phyloP scores from a whole-genome alignment of 805 yeast genomes.

The Debaryomyces hansenii region DNA sequence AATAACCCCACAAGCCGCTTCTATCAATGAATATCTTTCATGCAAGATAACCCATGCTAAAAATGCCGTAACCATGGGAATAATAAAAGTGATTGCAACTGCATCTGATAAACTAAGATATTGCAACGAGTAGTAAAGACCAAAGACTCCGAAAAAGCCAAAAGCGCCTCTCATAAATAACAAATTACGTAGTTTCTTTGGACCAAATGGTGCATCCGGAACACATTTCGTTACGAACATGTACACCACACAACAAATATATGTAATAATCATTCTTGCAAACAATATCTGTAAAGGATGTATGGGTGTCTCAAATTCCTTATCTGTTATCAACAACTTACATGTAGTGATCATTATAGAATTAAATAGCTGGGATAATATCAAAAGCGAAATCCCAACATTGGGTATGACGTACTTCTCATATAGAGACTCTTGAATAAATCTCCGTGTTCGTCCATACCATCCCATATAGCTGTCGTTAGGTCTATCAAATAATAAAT shows the following conservation, averaged over 20 bases:
- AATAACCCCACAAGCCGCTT: slow-evolving; percentile 64
- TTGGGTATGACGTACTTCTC: slow-evolving; percentile 24
- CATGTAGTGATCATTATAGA: slow-evolving; percentile 76
- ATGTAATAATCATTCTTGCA: slow-evolving; percentile 75
- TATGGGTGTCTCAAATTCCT: slow-evolving; percentile 57
- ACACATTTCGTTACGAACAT: slow-evolving; percentile 50
- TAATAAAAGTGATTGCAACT: slow-evolving; percentile 72
- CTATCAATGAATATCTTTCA: slow-evolving; percentile 65
- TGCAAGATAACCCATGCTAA: slow-evolving; percentile 66
- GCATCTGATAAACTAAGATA: slow-evolving; percentile 80
- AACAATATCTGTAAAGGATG: slow-evolving; percentile 79
- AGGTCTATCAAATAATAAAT: not conserved
- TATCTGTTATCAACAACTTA: slow-evolving; percentile 68
- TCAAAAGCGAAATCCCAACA: slow-evolving; percentile 56
- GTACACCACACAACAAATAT: slow-evolving; percentile 54
- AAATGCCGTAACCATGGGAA: slow-evolving; percentile 75
- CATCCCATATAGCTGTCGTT: not conserved
- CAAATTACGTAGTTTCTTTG: slow-evolving; percentile 52
- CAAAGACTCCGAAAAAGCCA: slow-evolving; percentile 81
- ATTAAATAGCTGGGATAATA: slow-evolving; percentile 70
- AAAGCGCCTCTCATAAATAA: slow-evolving; percentile 62
- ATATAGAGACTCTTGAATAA: not conserved
- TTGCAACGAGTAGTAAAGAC: slow-evolving; percentile 71
- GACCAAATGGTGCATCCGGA: slow-evolving; percentile 70
- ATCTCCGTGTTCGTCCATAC: not conserved